Base-by-base conservation (phyloP, 352 stramenopile genomes). In the Globisporangium okanoganense region DNA sequence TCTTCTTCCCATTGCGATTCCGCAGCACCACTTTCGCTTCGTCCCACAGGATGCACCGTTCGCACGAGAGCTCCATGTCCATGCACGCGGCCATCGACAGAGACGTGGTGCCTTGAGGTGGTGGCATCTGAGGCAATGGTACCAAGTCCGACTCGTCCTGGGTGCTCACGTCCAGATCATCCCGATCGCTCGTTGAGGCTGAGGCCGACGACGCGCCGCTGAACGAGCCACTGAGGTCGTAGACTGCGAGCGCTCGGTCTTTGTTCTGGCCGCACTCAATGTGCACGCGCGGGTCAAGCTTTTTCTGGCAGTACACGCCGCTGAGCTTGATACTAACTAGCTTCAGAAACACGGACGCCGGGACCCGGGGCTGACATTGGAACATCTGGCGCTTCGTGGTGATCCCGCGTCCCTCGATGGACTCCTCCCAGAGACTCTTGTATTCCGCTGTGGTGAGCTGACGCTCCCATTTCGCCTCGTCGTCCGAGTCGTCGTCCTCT, bases 1-100 rank as follows among this genome's bases (percentile, higher is more conserved):
- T 55, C 4, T 72, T 72, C 7, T 58, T 58, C 20, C 76, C 75
- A 10, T 68, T 62, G 22, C 78, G 75, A 31, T 75, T 68, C 27
- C 76, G 73, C 14, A 92, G 62, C 43, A 67, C 51, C 45, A 92
- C 67, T 50, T 75, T 78, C 18, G 87, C 70, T 66, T 92, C 82
- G 61, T 87, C 82, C 72, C 71, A 87, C 22, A 92, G 61, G 8
- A 89, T 53, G 55, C 77, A 61, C 18, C 65, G 76, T 5, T 77
- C 73, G 61, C 74, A 78, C 16, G 10, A 40, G 58, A 90, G 51
- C 56, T 85, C 71, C 47, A 87, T 51, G 44, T 79, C 69, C 27
- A 74, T 56, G 9, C 61, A 64, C 24, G 40, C 22, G 10, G 22
- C 5, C n/a, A 7, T 35, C 3, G 58, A 52, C 25, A 7, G 48